Evolutionary conservation across 225 moss, liverwort and hornwort genomes (phyloP), one percentile per base, ranked within the genome.

Genomic region (Marchantia polymorpha): DNA sequence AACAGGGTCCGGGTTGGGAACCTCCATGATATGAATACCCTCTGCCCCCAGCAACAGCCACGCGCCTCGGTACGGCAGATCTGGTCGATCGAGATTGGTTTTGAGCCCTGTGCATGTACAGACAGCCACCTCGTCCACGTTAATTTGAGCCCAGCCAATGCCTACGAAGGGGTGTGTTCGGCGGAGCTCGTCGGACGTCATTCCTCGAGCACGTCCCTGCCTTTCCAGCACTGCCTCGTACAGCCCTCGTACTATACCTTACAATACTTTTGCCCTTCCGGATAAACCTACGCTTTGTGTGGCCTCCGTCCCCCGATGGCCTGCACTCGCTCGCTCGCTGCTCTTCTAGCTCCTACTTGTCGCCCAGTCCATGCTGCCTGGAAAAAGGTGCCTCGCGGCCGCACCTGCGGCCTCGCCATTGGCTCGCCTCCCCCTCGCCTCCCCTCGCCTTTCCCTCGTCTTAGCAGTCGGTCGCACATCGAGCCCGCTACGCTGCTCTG

Each of bases 21-120:
- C 77, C 77, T 86, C 82, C 85, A 86, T 86, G 22, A 86, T 67
- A 50, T 86, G 82, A 74, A 86, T 80, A 39, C 80, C 82, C 50
- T 80, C 82, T 0, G 72, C 64, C 77, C 85, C 85, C 16, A 82
- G 20, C 19, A 65, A 52, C 65, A 83, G 60, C 82, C 85, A 86
- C 22, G 82, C 80, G 25, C 85, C 85, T 25, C 73, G 48, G 77
- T 86, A 86, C 4, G 80, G 85, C 54, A 86, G 82, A 8, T 83
- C 73, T 7, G 85, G 85, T 72, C 85, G 82, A 86, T 73, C 76
- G 4, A 74, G 11, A 51, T 80, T 80, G 46, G 60, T 77, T 49
- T 72, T 58, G 58, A 86, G 30, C 22, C 85, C 85, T 83, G 80
- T n/a, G 54, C 49, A 51, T 26, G 54, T 29, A 27, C 53, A 64